Evolutionary conservation across 176 grass and related monocot genomes (phyloP), one percentile per base, ranked within the genome.

Genomic region (Saccharum officinarum): DNA sequence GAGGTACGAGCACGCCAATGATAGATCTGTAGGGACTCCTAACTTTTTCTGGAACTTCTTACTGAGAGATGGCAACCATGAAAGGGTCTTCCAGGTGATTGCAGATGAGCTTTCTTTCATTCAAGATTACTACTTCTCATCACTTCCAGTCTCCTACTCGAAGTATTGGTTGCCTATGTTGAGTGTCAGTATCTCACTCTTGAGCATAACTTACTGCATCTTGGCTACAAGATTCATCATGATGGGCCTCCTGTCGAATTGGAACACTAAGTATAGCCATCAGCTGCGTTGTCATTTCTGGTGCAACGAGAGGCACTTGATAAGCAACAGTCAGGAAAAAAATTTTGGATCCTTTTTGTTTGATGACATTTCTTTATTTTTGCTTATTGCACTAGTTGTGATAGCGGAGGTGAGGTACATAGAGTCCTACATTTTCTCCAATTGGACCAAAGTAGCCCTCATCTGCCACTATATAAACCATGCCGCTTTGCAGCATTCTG

Each of bases 71-170:
- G 1, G 1, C 15, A 18, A 34, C 3, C 36, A 70, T 34, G 47
- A 34, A 52, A 76, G 28, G 47, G 9, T 76, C 2, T 20, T 76
- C 52, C 8, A 17, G 3, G 25, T 76, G 73, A 76, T 76, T 55
- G 30, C 1, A 20, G 44, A 76, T 76, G 73, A 76, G 28, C 3
- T 84, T 49, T 75, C 26, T 75, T 84, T 84, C 31, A 4, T 50
- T 75, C 39, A 34, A 17, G 70, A 84, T 50, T 75, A 65, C 16
- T 84, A 84, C 1, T 33, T 37, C 62, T 75, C 71, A 65, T 10
- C 82, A 7, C 55, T 75, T 1, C 70, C 70, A 4, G 14, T 83
- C 26, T 65, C 70, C 28, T 75, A 47, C 9, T 75, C 26, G 1
- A 44, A 6, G 8, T 23, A 3, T n/a, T 37, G 57, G 28, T n/a